Base-by-base conservation (phyloP, 257 asterid genomes). In the Gentiana macrophylla region DNA sequence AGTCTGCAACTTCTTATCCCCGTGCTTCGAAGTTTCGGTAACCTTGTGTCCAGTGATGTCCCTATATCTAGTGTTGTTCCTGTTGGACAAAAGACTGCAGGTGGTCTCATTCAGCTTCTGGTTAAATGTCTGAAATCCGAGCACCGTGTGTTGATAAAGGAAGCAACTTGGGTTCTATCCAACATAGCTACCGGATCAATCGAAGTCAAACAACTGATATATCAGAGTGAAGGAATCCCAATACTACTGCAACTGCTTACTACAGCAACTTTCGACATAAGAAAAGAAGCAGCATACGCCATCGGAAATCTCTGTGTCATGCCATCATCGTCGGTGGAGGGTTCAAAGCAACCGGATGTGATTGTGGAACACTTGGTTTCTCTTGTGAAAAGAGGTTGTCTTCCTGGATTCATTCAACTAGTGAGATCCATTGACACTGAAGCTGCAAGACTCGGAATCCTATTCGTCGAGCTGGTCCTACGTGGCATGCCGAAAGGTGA, bases 121-220 rank as follows among this genome's bases (percentile, higher is more conserved):
- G 80, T 64, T 52, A 87, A 83, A 77, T 91, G 96, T 75, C 70
- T 91, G 82, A 70, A 65, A 62, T 74, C 89, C 5, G 96, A 91
- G 63, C 94, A 87, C 48, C 94, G 94, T 48, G 88, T 84, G 62
- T 59, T 87, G 64, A 83, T 84, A 70, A 91, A 91, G 98, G 96
- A 91, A 79, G 84, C 96, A 57, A 82, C 98, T 38, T 91, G 98
- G 98, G 98, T 77, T 70, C 69, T 91, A 48, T 91, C 98, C 15
- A 91, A 91, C 35, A 57, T 91, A 62, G 95, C 96, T 50, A 87
- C 95, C 53, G 95, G 95, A 64, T 85, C 97, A 12, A 53, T 75
- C 34, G 99, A 85, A 72, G 93, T 78, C 67, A 92, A 92, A 67
- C 77, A 59, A 56, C 46, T 88, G 67, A 82, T 92, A 70, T 80